phyloP scores from a whole-genome alignment of 108 stramenopile species.

The Aureococcus anophagefferens region DNA sequence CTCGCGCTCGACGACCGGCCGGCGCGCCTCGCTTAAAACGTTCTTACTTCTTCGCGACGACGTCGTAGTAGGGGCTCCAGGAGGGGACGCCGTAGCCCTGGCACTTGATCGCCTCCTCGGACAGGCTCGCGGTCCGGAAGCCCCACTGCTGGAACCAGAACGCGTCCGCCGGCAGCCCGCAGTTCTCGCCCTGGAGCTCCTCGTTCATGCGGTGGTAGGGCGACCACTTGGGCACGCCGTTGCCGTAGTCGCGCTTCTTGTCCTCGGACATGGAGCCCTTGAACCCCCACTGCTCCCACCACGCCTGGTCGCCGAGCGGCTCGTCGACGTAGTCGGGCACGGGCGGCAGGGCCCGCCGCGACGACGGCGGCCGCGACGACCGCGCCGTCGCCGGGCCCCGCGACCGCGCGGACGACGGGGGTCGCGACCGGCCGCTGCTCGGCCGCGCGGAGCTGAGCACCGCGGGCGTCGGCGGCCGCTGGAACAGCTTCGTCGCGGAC shows the following conservation, averaged over 20 bases:
- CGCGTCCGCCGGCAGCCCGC: neutral
- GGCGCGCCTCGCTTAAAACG: too few relatives aligned
- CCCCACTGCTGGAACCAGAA: neutral
- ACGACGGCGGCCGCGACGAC: too few relatives aligned
- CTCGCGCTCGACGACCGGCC: too few relatives aligned
- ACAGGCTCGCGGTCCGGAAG: neutral
- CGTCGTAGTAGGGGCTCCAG: slow-evolving; percentile 12
- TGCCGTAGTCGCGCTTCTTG: slow-evolving; percentile 9
- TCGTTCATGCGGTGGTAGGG: slow-evolving; percentile 5
- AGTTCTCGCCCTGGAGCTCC: neutral
- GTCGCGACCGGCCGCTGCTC: too few relatives aligned
- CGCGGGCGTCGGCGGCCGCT: too few relatives aligned
- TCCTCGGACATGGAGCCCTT: neutral
- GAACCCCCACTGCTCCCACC: neutral
- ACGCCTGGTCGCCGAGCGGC: neutral
- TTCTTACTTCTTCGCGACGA: too few relatives aligned
- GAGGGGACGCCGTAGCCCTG: slow-evolving; percentile 12
- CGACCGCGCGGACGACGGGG: too few relatives aligned
- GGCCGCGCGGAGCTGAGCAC: too few relatives aligned
- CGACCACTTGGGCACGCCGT: slow-evolving; percentile 15
- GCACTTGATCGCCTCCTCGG: slow-evolving; percentile 1
- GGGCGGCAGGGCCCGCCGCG: too few relatives aligned
- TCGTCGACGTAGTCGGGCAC: too few relatives aligned
- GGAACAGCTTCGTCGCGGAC: too few relatives aligned
- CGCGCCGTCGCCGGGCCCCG: too few relatives aligned